Base-by-base conservation (phyloP, 768 basidiomycete genomes). In the Lenzites betulinus region DNA sequence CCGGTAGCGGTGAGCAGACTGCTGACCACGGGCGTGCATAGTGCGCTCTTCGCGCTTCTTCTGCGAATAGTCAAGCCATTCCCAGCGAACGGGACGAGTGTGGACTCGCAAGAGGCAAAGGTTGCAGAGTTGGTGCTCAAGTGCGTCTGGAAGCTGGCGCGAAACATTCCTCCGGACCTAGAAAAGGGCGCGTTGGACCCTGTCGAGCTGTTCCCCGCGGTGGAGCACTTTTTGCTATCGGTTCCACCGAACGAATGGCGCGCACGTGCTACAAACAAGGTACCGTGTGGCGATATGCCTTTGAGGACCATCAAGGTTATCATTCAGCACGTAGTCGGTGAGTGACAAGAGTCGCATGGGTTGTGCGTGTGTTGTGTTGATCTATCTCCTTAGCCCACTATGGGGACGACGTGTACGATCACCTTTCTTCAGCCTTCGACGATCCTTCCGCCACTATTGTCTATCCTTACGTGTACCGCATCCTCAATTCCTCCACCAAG, bases 231-330 rank as follows among this genome's bases (percentile, higher is more conserved):
- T 76, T 73, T 98, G 50, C 90, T 94, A 69, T 92, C 89, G 1
- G 88, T 98, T 28, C 90, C 93, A 47, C 97, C 97, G 1, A 95
- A 94, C 62, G 95, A 97, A 73, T 99, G 95, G 93, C 86, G 96
- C 53, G 88, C 91, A 13, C 81, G 97, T 63, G 92, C 93, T 11
- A 89, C 88, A 0, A 94, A 92, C 70, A 90, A 89, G 64, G 86
- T 98, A 1, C 95, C 97, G 3, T 90, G 95, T 70, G 95, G 95
- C 25, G 97, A 99, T 69, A 95, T 98, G 95, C 97, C 97, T 2
- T 75, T 99, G 59, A 81, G 97, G 62, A 98, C 97, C 2, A 92
- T 98, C 73, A 99, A 99, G 79, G 95, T 97, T 42, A 93, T 99
- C 67, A 92, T 99, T 36, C 97, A 98, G 75, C 94, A 96, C 72